Conservation (phyloP, 129 eudicot genomes). For the Saposhnikovia divaricata region DNA sequence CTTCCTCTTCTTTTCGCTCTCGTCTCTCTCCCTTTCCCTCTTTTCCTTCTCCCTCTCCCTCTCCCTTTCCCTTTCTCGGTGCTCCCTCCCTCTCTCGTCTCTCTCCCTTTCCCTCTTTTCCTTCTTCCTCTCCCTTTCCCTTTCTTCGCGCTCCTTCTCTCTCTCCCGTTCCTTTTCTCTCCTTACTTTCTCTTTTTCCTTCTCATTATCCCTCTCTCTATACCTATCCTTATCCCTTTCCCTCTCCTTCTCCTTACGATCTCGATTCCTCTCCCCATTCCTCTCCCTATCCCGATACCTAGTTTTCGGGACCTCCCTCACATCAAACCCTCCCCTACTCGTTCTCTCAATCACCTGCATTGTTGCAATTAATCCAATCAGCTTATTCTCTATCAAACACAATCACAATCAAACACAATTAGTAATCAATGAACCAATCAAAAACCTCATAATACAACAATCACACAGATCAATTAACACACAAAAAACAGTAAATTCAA, state of each 20-base stretch:
- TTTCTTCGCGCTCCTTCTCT: constrained; percentile 6
- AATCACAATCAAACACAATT: not conserved
- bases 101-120: not conserved
- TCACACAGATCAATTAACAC: no score
- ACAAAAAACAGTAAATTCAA: no score
- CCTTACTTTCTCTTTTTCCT: constrained; percentile 3
- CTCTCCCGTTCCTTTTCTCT: constrained; percentile 15
- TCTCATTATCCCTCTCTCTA: constrained; percentile 34
- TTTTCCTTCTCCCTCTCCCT: no score
- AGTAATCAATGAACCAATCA: not conserved
- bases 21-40: no score
- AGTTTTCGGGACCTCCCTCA: no score
- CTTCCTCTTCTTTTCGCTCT: constrained; percentile 21
- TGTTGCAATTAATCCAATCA: not conserved
- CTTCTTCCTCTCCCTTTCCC: not conserved
- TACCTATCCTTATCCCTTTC: constrained; percentile 42
- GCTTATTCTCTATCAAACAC: not conserved
- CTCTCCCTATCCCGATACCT: no score
- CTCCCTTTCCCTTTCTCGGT: no score
- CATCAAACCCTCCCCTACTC: not conserved
- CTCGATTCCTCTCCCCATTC: constrained; percentile 21
- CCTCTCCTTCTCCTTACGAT: constrained; percentile 35
- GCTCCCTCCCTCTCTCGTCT: no score
- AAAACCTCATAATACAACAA: not conserved
- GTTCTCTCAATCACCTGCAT: not conserved